Evolutionary conservation across 495 filamentous ascomycete genomes (phyloP), one percentile per base, ranked within the genome.

Genomic region (Xylaria intraflava): DNA sequence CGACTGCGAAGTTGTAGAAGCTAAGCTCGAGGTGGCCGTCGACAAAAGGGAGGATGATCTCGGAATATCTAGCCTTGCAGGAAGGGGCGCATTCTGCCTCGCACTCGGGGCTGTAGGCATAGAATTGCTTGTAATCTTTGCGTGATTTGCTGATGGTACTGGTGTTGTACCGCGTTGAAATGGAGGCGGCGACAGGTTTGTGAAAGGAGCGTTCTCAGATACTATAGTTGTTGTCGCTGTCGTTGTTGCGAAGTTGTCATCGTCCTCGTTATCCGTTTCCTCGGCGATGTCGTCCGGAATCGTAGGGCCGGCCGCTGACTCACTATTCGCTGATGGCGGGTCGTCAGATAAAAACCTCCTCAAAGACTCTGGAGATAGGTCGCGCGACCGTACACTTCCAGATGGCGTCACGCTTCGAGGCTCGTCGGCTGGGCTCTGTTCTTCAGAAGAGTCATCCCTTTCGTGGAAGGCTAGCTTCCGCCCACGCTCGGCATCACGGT

Each of bases 271-370:
- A 42, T 80, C 52, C 20, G 17, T 19, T 16, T 55, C 77, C 42
- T 79, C 77, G 33, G 65, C 69, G 33, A 81, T 78, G 46, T 80
- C 76, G 38, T 79, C 76, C 0, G 76, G 74, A 26, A 79, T 79
- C 6, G 57, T 45, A 29, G 61, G 26, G 22, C 49, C 29, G 26
- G 51, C 23, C 2, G 55, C 35, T 19, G 58, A 35, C 42, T 64
- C 60, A 42, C 56, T 48, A 29, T 73, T 58, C 4, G 64, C 44
- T 1, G 65, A 59, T 11, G 65, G 60, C 1, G 48, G 59, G 41
- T 75, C 75, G 33, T 71, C 71, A 19, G 62, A 61, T 17, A 75
- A 43, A 56, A 74, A 72, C 51, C 68, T 71, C 16, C 73, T 61
- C 23, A 79, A 64, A 1, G 72, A 74, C 46, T 75, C 72, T 0